Percentiles rank a stretch among this genome's conserved stretches.
These are phyloP conservation scores for Zasmidium citrigriseum DNA, from an alignment of 2,329 filamentous ascomycete genomes.

Conservation along the genomic window DNA sequence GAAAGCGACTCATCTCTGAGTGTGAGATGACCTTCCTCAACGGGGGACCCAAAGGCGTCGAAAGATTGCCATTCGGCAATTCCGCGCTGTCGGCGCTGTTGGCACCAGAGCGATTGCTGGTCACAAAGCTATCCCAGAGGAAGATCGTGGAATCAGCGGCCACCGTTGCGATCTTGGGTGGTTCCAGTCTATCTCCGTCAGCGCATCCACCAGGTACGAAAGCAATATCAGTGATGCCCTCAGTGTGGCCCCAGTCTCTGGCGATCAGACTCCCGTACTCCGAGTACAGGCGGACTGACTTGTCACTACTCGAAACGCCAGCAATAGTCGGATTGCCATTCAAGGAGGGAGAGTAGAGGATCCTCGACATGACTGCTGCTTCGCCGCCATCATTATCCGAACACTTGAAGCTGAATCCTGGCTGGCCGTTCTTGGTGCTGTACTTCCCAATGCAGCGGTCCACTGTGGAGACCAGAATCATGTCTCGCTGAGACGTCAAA, in stretches of 20 bases:
- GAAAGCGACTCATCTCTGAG: constrained; percentile 80
- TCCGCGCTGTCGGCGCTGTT: constrained; percentile 6
- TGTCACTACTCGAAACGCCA: constrained; percentile 92
- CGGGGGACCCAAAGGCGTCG: constrained; percentile 64
- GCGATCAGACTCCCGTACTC: constrained; percentile 76
- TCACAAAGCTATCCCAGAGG: constrained; percentile 43
- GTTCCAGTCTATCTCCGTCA: constrained; percentile 39
- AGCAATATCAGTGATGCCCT: constrained; percentile 84
- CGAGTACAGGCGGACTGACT: constrained; percentile 90
- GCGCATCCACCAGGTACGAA: constrained; percentile 51
- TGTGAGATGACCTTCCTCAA: constrained; percentile 84
- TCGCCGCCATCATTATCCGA: constrained; percentile 78
- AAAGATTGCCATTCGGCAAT: constrained; percentile 1
- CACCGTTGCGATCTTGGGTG: constrained; percentile 45
- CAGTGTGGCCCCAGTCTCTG: constrained; percentile 92
- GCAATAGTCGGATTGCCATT: constrained; percentile 69
- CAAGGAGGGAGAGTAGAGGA: constrained; percentile 63
- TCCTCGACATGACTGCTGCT: constrained; percentile 77
- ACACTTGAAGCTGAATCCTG: constrained; percentile 75
- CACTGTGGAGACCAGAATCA: constrained; percentile 61
- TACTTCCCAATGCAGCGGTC: constrained; percentile 63
- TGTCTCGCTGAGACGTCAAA: constrained; percentile 62
- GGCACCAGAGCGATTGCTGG: background rate
- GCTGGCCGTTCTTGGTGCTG: constrained; percentile 61
- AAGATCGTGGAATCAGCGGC: constrained; percentile 55